phyloP scores from a whole-genome alignment of 2,329 filamentous ascomycete species.

The Aspergillus fischeri region DNA sequence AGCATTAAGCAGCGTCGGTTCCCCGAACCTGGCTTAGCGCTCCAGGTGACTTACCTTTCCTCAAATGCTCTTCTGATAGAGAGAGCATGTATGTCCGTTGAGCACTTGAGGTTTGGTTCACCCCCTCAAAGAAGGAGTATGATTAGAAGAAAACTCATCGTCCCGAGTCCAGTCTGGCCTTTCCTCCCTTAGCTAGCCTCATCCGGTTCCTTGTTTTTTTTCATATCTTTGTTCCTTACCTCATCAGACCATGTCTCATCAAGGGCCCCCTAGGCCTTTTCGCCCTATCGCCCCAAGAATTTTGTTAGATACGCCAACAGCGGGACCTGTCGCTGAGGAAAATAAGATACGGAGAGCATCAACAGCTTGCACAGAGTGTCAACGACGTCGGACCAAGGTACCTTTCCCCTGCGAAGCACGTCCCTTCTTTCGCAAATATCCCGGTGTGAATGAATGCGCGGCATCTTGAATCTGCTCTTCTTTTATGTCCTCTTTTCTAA shows the following conservation, averaged over 20 bases:
- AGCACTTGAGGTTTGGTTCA: slow-evolving; percentile 9
- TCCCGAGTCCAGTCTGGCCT: background rate
- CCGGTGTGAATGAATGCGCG: background rate
- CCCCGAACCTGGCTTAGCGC: slow-evolving; percentile 1
- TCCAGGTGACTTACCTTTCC: background rate
- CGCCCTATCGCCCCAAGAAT: slow-evolving; percentile 31
- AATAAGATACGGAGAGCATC: slow-evolving; percentile 32
- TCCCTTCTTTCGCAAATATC: background rate
- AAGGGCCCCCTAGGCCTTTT: slow-evolving; percentile 20
- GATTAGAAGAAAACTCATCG: slow-evolving; percentile 4
- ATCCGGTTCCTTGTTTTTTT: background rate
- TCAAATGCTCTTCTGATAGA: background rate
- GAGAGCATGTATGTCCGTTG: slow-evolving; percentile 6
- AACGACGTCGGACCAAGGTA: slow-evolving; percentile 37
- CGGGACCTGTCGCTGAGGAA: slow-evolving; percentile 24
- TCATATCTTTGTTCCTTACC: background rate
- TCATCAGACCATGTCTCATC: slow-evolving; percentile 24
- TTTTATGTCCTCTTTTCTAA: background rate
- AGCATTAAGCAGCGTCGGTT: background rate
- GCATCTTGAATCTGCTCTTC: background rate
- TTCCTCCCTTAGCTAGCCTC: background rate
- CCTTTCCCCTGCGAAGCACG: background rate
- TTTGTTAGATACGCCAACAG: slow-evolving; percentile 13
- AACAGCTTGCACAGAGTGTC: slow-evolving; percentile 35
- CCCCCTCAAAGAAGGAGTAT: slow-evolving; percentile 10